Evolutionary conservation across 495 filamentous ascomycete species (phyloP), one percentile per base, ranked within the genome.

Genomic region (Daldinia decipiens): DNA sequence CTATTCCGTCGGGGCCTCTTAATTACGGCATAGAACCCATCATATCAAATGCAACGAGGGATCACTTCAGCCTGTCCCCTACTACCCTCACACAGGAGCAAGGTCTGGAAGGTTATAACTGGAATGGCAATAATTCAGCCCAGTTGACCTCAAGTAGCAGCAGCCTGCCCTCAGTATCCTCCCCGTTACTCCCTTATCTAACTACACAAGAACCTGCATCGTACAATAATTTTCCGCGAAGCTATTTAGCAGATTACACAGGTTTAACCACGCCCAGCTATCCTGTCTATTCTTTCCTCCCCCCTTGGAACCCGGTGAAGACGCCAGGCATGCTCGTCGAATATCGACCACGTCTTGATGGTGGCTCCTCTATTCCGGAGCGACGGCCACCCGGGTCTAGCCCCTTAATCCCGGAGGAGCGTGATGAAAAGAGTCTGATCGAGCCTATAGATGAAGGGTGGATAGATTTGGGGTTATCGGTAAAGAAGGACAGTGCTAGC

Each of bases 11-110:
- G 36, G 54, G 29, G n/a, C 7, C 40, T 13, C 50, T 21, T 67
- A 45, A 36, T 26, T 56, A 62, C 43, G 27, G 29, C 63, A 62
- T 11, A 54, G 57, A 58, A 45, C 34, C 58, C 12, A 29, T 34
- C 55, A 36, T 31, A 27, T 34, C 59, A 52, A 47, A 53, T 58
- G 57, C 71, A 34, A 7, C 36, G 2, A 63, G 62, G 36, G 54
- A 70, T n/a, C 67, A 74, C 62, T 67, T 60, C 31, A 56, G 43
- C 31, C 50, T 67, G 40, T 62, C 55, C 13, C 61, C 66, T 32
- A 21, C 62, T 50, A 29, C 61, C 62, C 59, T 70, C 24, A 2
- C 38, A 67, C 71, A 62, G 47, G 29, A 43, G 29, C 71, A 53
- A 27, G 45, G 36, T 27, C 53, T 45, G 54, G 7, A 47, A 31